Evolutionary conservation across 768 basidiomycete genomes (phyloP), one percentile per base, ranked within the genome.

Genomic region (Wakefieldia striispora): DNA sequence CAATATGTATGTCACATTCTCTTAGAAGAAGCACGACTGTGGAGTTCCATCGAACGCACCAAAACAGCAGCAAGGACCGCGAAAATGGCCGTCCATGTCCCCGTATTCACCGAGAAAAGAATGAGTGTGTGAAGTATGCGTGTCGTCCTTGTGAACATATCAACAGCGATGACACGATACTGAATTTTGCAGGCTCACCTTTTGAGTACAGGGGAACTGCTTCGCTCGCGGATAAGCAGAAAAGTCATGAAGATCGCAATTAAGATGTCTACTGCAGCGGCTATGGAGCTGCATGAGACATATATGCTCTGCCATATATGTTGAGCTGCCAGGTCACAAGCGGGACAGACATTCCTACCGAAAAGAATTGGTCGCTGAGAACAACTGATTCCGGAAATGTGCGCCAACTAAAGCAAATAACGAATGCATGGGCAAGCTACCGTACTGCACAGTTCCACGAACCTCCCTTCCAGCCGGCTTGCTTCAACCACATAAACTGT

Each of bases 31-130:
- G 7, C 7, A 24, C 24, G n/a, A n/a, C 24, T 7, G 7, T 4
- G 4, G 7, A 24, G 24, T 24, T 24, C 24, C 24, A 24, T 24
- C 24, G 7, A 4, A 82, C 33, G 35, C 54, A 55, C 84, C 74
- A 12, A 78, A 76, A 50, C 79, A 8, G 40, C 1, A 3, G 40
- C 65, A 4, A 77, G 72, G 62, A 82, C 80, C 4, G 74, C 67
- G 5, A 59, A 65, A 0, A 77, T 77, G 53, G 83, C 82, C 13
- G 79, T 72, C 13, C 76, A 77, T 8, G 81, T 72, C 2, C 78
- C 71, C 1, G 51, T 46, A 17, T 50, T 45, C 13, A 57, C 37
- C 1, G 50, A 43, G 19, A 57, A 57, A 6, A 57, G 11, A 0
- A 3, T 35, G 11, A 59, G 50, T 5, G 43, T 40, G 26, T 57